Evolutionary conservation across 768 basidiomycete genomes (phyloP).

Genomic region (Lyophyllum decastes): DNA sequence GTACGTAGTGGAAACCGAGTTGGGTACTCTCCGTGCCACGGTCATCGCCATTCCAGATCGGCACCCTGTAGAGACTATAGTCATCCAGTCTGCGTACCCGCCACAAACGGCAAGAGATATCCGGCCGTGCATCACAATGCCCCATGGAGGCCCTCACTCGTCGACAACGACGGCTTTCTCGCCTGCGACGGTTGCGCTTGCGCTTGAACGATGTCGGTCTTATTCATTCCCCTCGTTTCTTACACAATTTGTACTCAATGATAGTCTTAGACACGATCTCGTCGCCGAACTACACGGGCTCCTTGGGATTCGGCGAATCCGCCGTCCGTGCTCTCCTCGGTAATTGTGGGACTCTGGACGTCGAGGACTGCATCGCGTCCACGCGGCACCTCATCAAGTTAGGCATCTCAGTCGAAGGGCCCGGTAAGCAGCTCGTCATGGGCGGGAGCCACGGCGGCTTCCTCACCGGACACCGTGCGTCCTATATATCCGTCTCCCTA

Average conservation of each 20-base stretch:
- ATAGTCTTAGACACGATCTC: conserved; percentile 54
- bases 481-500: neutral
- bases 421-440: conserved; percentile 53
- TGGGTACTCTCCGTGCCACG: conserved; percentile 40
- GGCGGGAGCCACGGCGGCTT: conserved; percentile 80
- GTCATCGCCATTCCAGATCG: conserved; percentile 53
- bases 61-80: conserved; percentile 53
- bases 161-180: conserved; percentile 49
- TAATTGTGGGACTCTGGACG: conserved; percentile 63
- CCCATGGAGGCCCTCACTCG: conserved; percentile 68
- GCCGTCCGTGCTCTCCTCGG: conserved; percentile 57
- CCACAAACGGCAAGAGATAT: conserved; percentile 12
- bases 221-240: neutral
- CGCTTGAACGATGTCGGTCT: conserved; percentile 61
- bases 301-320: conserved; percentile 65
- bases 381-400: conserved; percentile 49
- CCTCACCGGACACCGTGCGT: conserved; percentile 57
- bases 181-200: conserved; percentile 43
- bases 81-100: conserved; percentile 37
- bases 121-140: conserved; percentile 50
- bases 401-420: conserved; percentile 48
- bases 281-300: conserved; percentile 68
- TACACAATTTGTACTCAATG: neutral
- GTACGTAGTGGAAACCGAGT: conserved; percentile 40
- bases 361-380: conserved; percentile 62